Evolutionary conservation across 106 monocot species (phyloP).

Genomic region (Dendrobium chrysotoxum): DNA sequence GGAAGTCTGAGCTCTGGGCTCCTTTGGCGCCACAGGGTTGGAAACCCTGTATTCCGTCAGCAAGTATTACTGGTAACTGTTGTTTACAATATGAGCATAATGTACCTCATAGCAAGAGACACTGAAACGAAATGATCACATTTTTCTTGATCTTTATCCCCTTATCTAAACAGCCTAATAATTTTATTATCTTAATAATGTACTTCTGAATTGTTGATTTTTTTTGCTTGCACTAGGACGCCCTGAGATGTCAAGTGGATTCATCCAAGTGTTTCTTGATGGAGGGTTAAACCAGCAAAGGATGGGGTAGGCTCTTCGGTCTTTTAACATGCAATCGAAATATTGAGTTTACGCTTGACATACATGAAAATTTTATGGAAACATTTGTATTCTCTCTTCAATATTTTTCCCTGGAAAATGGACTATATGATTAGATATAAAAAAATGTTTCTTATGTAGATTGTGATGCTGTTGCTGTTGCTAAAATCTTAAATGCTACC

Average conservation of each 20-base stretch:
- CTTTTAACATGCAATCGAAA: neutral
- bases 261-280: conserved; percentile 88
- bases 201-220: neutral
- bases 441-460: conserved; percentile 26
- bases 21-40: conserved; percentile 57
- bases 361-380: too few species aligned
- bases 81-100: neutral
- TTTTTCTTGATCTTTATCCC: neutral
- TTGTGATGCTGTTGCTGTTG: conserved; percentile 89
- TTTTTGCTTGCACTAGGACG: neutral
- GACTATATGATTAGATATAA: neutral
- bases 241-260: conserved; percentile 42
- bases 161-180: neutral
- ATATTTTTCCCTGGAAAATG: neutral
- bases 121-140: neutral
- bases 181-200: neutral
- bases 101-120: neutral
- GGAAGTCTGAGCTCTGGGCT: conserved; percentile 51
- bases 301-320: conserved; percentile 57
- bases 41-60: conserved; percentile 41
- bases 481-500: conserved; percentile 82
- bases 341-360: neutral
- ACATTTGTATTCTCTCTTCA: neutral
- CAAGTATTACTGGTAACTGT: conserved; percentile 28
- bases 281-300: conserved; percentile 89